A percentile compares a stretch with the other conserved stretches of the same genome.
Conservation (phyloP, 371 early-diverging fungal genomes). For the Rhizopus sp. region DNA sequence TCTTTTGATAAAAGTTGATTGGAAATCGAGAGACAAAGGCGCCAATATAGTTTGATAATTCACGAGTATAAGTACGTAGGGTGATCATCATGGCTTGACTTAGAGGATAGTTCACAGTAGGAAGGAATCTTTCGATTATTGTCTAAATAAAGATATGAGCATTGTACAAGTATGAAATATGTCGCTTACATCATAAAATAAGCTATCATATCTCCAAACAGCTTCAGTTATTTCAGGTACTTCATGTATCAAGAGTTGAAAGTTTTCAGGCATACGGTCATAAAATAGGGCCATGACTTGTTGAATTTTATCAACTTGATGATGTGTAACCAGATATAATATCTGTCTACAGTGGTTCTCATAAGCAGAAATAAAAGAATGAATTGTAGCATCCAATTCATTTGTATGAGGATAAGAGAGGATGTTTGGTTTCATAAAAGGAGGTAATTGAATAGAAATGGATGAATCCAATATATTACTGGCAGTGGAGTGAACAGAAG, state of each 20-base stretch:
- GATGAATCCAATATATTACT: neutral
- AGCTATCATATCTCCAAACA: slow-evolving; percentile 59
- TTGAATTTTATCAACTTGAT: slow-evolving; percentile 13
- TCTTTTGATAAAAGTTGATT: slow-evolving; percentile 30
- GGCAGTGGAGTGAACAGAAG: neutral
- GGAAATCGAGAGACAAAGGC: slow-evolving; percentile 33
- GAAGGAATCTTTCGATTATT: slow-evolving; percentile 41
- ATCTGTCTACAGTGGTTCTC: slow-evolving; percentile 25
- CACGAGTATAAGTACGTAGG: slow-evolving; percentile 45
- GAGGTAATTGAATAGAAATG: neutral
- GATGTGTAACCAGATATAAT: slow-evolving; percentile 8
- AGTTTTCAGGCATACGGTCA: slow-evolving; percentile 22
- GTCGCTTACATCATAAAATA: slow-evolving; percentile 53
- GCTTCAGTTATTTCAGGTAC: slow-evolving; percentile 41
- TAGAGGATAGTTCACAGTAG: slow-evolving; percentile 36
- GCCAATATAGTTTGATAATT: slow-evolving; percentile 37
- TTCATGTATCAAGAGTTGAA: slow-evolving; percentile 18
- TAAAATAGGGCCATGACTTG: slow-evolving; percentile 25
- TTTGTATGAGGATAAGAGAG: slow-evolving; percentile 3
- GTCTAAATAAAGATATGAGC: slow-evolving; percentile 22
- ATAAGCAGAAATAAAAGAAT: slow-evolving; percentile 17
- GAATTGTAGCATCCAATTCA: slow-evolving; percentile 1
- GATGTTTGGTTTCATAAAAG: slow-evolving; percentile 2
- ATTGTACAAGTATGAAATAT: neutral
- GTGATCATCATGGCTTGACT: slow-evolving; percentile 31